A percentile compares a stretch with the other conserved stretches of the same genome.
phyloP scores from a whole-genome alignment of 225 moss, liverwort and hornwort species.

The Sphagnum tenellum region DNA sequence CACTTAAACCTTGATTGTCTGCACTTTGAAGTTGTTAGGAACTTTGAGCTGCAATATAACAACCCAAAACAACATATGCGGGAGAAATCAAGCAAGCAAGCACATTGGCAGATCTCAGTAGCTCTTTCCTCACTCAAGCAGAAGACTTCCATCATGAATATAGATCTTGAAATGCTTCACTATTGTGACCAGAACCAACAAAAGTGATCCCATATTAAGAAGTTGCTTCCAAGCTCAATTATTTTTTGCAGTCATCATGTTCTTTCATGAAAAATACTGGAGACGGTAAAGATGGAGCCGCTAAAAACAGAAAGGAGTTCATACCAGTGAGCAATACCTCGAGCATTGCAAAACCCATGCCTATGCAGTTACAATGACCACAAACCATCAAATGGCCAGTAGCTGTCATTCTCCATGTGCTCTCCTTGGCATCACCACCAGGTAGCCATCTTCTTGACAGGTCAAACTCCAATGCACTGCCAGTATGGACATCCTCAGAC shows the following conservation, averaged over 20 bases:
- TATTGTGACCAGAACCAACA: conserved; percentile 44
- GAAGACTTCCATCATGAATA: no score
- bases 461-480: conserved; percentile 56
- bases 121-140: no score
- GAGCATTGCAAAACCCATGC: conserved; percentile 86
- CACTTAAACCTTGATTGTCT: no score
- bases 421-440: conserved; percentile 42
- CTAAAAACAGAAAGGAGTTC: not conserved
- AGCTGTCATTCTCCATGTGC: conserved; percentile 68
- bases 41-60: no score
- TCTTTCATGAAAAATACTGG: not conserved
- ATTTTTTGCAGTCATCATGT: not conserved
- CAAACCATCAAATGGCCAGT: conserved; percentile 63
- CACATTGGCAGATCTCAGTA: no score
- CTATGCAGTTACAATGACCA: conserved; percentile 76
- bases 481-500: not conserved
- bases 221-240: not conserved
- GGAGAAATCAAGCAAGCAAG: no score
- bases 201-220: not conserved
- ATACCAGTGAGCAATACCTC: conserved; percentile 46
- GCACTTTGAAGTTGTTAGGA: no score
- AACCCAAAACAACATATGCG: no score
- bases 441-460: conserved; percentile 68
- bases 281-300: not conserved
- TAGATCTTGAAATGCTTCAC: conserved; percentile 23